Base-by-base conservation (phyloP, 495 filamentous ascomycete species). In the Staphylotrichum longicolle region DNA sequence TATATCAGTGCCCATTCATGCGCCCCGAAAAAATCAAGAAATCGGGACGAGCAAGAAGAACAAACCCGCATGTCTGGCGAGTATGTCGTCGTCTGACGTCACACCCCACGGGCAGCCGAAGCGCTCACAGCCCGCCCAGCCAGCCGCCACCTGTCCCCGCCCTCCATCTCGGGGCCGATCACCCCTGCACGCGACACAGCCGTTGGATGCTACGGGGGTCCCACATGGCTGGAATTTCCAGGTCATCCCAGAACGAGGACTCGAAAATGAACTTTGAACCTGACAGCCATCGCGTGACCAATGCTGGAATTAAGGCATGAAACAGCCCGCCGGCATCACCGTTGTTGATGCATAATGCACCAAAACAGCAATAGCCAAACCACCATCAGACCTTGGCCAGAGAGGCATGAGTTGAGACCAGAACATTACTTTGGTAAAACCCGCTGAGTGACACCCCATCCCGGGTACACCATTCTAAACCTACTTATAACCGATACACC, bases 61-160 rank as follows among this genome's bases (percentile, higher is more conserved):
- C 6, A 15, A 34, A 10, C 27, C 32, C 5, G 20, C 20, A 27
- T 37, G 20, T 54, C 20, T 32, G 9, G 20, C 27, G 57, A 12
- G 48, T 2, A 58, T 57, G 64, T 57, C 57, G 62, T 66, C 8
- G 51, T 34, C 33, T 67, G 65, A 67, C 65, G 65, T 67, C 65
- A 67, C 65, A 54, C 32, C 12, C 46, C 30, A 44, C 48, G 20
- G 45, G 20, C 30, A 10, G 41, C 10, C 6, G 15, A 63, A 63
- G 32, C 35, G 3, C 20, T 27, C 20, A 27, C 20, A 27, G 20
- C 20, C 20, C 20, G 20, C 39, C 11, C 2, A 48, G 48, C 42
- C 53, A 53, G 56, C 62, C 62, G 53, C 45, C 7, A 46, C 62
- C 15, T 4, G 39, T 51, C 30, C 56, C 61, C 56, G 58, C 56